Base-by-base conservation (phyloP, 768 basidiomycete species). In the Russula sp. region DNA sequence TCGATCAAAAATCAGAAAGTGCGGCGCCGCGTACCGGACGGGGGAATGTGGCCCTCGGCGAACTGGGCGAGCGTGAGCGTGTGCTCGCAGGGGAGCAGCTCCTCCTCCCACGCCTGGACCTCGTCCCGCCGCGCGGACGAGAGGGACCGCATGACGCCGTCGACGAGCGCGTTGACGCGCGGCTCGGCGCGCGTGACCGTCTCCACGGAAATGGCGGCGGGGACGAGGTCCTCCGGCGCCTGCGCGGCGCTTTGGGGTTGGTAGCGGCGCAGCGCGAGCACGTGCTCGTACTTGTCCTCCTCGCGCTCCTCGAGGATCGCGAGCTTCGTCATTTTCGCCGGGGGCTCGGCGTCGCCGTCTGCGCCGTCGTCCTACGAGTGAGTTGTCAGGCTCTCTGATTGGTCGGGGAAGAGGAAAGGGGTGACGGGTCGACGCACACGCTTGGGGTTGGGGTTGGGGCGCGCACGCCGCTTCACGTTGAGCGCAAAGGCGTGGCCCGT, bases 21-120 rank as follows among this genome's bases (percentile, higher is more conserved):
- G 49, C 8, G 16, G 14, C 1, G 18, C n/a, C n/a, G 47, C 65
- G n/a, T 39, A 85, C 85, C 87, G 0, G 83, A 81, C 0, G 82
- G 77, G 0, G 77, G 73, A 22, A 86, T 86, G 11, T 74, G 74
- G 11, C 77, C 80, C 3, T 77, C 77, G 5, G 75, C 70, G 0
- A 70, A 71, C 66, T 87, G 87, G 40, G 82, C 73, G 4, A 89
- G 73, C 11, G 79, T 78, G 11, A 82, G 73, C 8, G 85, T 81
- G 66, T 99, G 97, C 70, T 92, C 87, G 79, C 97, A 99, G 7
- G 92, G 75, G 0, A 78, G 70, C 47, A 97, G 87, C 68, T 98
- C 96, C 73, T 98, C 95, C 72, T 98, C 94, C 97, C 97, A 99
- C 6, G 97, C 89, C 75, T 97, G 89, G 53, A 99, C 89, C 70